A percentile compares a stretch with the other conserved stretches of the same genome.
Evolutionary conservation across 257 asterid species (phyloP).

Genomic region (Solanum tacnaense): DNA sequence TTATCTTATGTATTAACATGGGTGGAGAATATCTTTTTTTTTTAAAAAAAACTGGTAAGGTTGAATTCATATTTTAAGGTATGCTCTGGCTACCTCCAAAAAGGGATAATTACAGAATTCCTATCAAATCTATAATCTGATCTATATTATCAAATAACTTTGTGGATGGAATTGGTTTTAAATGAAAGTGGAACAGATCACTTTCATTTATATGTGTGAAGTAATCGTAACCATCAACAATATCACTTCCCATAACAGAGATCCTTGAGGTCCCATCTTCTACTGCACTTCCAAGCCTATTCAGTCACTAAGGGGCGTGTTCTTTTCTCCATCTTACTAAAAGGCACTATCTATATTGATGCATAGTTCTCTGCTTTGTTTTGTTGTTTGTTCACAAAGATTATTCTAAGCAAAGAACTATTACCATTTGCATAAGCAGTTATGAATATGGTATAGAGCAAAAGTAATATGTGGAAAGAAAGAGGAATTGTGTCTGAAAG

Average conservation of each 20-base stretch:
- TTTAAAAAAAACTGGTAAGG: no score
- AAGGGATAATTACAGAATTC: no score
- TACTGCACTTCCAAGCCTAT: neutral
- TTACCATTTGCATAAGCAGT: neutral
- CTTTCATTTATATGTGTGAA: no score
- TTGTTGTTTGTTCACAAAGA: neutral
- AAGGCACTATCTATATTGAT: neutral
- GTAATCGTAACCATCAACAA: no score
- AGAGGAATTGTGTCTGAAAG: neutral
- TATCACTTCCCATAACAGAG: neutral
- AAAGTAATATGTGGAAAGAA: neutral
- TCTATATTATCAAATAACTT: no score
- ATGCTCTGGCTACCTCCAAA: no score
- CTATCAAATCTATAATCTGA: no score
- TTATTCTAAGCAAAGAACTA: neutral
- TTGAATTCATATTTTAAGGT: no score
- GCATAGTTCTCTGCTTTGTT: neutral
- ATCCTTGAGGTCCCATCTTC: neutral
- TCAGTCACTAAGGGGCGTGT: neutral
- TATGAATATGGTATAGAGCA: neutral
- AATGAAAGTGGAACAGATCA: no score
- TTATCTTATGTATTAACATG: no score
- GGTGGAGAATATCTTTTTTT: no score
- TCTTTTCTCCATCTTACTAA: neutral
- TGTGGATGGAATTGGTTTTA: no score